Conservation (phyloP, 1,139 yeast genomes). For the Debaryomycetaceae sp. region DNA sequence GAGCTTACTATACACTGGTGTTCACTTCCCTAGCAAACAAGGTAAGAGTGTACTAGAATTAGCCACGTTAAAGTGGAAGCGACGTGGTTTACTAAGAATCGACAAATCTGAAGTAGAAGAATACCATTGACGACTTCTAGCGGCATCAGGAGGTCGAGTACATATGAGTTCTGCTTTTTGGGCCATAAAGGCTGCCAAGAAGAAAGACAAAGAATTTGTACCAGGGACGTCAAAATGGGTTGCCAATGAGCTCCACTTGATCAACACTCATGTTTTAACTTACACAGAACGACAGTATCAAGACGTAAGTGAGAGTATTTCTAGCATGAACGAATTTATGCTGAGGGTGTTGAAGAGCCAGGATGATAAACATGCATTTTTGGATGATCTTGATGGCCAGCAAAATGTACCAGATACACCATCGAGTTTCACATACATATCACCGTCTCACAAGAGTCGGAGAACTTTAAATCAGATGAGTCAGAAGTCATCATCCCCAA, state of each 20-base stretch:
- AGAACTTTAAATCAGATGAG: not conserved
- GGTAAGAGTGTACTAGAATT: too few relatives aligned
- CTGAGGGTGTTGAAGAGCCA: conserved; percentile 12
- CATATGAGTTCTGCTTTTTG: conserved; percentile 27
- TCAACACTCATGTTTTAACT: conserved; percentile 25
- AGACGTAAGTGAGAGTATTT: conserved; percentile 17
- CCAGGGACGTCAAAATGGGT: conserved; percentile 42
- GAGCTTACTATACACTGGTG: too few relatives aligned
- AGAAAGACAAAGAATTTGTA: conserved; percentile 21
- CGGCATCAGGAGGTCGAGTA: not conserved
- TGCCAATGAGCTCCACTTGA: conserved; percentile 27
- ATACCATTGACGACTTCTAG: not conserved
- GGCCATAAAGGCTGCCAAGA: conserved; percentile 33
- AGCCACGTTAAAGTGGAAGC: too few relatives aligned
- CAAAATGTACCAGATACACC: not conserved
- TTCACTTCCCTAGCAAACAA: too few relatives aligned
- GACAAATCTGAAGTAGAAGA: too few relatives aligned
- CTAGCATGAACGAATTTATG: conserved; percentile 21
- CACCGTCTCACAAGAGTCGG: not conserved
- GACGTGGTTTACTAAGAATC: too few relatives aligned
- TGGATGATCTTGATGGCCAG: not conserved
- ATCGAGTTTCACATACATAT: conserved; percentile 3
- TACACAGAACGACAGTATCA: conserved; percentile 19
- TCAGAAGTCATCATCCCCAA: not conserved
- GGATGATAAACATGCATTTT: conserved; percentile 2